These are phyloP conservation scores for Fraxinus xanthoxyloides DNA, from an alignment of 305 asterid genomes.

Conservation along the genomic window DNA sequence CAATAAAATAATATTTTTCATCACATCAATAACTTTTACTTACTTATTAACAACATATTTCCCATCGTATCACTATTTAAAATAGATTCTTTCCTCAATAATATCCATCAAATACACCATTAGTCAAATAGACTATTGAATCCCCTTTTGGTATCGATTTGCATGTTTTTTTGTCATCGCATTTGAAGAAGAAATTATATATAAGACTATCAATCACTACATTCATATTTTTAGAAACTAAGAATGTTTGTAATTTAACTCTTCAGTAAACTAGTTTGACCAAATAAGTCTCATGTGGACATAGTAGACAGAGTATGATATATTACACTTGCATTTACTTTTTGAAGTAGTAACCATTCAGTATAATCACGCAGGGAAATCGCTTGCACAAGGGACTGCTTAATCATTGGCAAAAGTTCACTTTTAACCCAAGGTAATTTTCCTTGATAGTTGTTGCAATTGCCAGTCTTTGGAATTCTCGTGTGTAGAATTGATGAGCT, in stretches of 20 bases:
- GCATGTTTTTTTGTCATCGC: not conserved
- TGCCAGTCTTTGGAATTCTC: not conserved
- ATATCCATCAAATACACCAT: too few relatives aligned
- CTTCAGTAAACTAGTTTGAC: not conserved
- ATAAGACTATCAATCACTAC: not conserved
- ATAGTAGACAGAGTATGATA: not conserved
- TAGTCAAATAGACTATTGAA: not conserved
- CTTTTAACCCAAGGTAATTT: constrained; percentile 89
- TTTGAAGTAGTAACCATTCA: not conserved
- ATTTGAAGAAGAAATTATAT: not conserved
- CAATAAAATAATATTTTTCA: too few relatives aligned
- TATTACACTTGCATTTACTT: not conserved
- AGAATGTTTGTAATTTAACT: not conserved
- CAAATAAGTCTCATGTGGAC: not conserved
- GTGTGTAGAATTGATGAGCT: not conserved
- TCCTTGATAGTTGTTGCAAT: constrained; percentile 17
- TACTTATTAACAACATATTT: too few relatives aligned
- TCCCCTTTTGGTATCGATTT: not conserved
- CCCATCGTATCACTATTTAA: too few relatives aligned
- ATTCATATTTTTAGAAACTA: not conserved
- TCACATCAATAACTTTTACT: too few relatives aligned
- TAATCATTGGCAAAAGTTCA: constrained; percentile 95
- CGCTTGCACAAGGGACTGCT: constrained; percentile 88
- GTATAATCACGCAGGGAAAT: constrained; percentile 61
- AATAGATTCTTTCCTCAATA: too few relatives aligned